Conservation (phyloP, 495 filamentous ascomycete species). For the Jackrogersella multiformis region DNA sequence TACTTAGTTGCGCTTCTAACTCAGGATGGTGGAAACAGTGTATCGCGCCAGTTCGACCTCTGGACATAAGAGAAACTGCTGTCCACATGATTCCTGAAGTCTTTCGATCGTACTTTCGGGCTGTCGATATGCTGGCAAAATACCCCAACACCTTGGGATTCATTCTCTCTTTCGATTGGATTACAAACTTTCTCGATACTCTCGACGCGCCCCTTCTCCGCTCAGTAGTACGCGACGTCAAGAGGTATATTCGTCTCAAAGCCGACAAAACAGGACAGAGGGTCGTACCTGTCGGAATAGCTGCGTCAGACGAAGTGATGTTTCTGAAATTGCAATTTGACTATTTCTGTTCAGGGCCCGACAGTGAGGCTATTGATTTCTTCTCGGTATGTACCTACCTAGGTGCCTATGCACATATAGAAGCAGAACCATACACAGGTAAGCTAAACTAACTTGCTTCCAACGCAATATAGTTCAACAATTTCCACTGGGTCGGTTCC, state of each 20-base stretch:
- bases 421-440: background rate
- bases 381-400: constrained; percentile 73
- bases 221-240: constrained; percentile 77
- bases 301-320: constrained; percentile 66
- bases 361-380: constrained; percentile 70
- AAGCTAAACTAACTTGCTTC: background rate
- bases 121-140: constrained; percentile 68
- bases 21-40: background rate
- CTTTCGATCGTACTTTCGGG: constrained; percentile 68
- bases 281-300: constrained; percentile 73
- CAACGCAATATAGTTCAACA: constrained; percentile 68
- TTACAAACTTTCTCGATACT: constrained; percentile 67
- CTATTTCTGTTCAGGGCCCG: constrained; percentile 74
- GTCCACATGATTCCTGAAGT: too few relatives aligned
- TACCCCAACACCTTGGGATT: constrained; percentile 78
- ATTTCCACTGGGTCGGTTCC: constrained; percentile 75
- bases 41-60: constrained; percentile 54
- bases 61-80: too few relatives aligned
- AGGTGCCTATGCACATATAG: background rate
- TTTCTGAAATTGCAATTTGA: constrained; percentile 68
- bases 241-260: constrained; percentile 65
- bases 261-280: constrained; percentile 62
- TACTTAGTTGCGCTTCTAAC: background rate
- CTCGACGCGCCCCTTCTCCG: constrained; percentile 73
- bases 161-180: constrained; percentile 78